Evolutionary conservation across 306 rosid genomes (phyloP), one percentile per base, ranked within the genome.

Genomic region (Bauhinia variegata): DNA sequence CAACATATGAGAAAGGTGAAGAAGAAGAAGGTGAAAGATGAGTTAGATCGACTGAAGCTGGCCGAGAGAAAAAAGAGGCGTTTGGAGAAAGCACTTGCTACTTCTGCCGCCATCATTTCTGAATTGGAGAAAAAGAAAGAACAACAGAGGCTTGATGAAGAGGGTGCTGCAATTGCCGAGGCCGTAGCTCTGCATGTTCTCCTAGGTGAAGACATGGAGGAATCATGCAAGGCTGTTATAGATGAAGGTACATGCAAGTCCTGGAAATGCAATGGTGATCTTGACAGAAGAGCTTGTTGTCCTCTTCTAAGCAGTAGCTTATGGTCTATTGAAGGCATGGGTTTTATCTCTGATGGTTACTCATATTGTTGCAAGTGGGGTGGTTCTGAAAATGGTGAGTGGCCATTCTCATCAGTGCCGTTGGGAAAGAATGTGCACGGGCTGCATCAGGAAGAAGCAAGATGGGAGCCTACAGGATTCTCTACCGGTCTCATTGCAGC

Each of bases 31-130:
- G 97, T 86, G 80, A 95, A 95, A 80, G 99, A 95, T 14, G 99
- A 90, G 71, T 58, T 95, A 75, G 97, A 88, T 82, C 97, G 99
- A 59, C 88, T 88, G 61, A 95, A 90, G 59, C 99, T 88, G 78
- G 99, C 96, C 15, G 99, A 95, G 78, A 95, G 90, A 82, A 95
- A 95, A 78, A 88, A 91, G 74, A 90, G 99, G 76, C 96, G 99
- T 18, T 78, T 95, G 84, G 99, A 95, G 75, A 95, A 95, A 76
- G 99, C 99, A 17, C 95, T 95, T 4, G 99, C 99, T 44, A 95
- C 95, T 67, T 95, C 99, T 44, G 99, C 99, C 53, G 99, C 99
- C 73, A 95, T 95, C 67, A 95, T 95, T 57, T 95, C 99, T 43
- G 99, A 95, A 81, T 86, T 95, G 36, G 99, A 95, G 65, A 86